Conservation (phyloP, 2,329 filamentous ascomycete species). For the Sordariomycetes sp. region DNA sequence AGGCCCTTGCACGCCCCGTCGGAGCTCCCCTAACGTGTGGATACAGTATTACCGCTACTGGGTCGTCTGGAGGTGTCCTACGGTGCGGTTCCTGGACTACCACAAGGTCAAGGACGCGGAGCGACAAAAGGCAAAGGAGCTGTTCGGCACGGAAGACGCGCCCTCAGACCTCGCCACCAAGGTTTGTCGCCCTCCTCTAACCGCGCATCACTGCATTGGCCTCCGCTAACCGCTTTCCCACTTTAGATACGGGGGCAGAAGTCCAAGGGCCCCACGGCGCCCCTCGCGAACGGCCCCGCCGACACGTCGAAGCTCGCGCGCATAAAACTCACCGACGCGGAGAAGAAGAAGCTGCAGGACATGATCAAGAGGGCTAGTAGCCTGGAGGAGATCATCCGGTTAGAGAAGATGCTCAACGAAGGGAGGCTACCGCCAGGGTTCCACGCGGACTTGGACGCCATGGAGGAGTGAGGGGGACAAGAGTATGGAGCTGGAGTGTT, state of each 20-base stretch:
- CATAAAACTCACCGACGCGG: conserved; percentile 75
- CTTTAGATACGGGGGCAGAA: conserved; percentile 68
- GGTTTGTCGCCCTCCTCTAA: conserved; percentile 22
- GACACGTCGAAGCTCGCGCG: conserved; percentile 51
- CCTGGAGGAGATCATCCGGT: conserved; percentile 72
- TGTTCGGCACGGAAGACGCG: conserved; percentile 70
- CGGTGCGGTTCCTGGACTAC: conserved; percentile 83
- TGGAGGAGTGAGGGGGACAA: conserved; percentile 46
- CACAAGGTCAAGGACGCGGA: conserved; percentile 82
- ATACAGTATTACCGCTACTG: conserved; percentile 78
- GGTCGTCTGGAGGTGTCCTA: conserved; percentile 76
- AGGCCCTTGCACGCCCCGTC: neutral
- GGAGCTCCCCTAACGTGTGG: neutral
- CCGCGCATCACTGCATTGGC: neutral
- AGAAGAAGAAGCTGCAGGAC: conserved; percentile 74
- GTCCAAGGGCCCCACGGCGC: conserved; percentile 46
- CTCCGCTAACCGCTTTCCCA: conserved; percentile 2
- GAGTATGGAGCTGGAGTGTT: neutral
- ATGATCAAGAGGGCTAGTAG: conserved; percentile 82
- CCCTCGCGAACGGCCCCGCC: conserved; percentile 11
- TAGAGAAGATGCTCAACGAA: conserved; percentile 89
- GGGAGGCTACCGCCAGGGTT: conserved; percentile 67
- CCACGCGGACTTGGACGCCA: conserved; percentile 34
- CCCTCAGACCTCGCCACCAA: conserved; percentile 71
- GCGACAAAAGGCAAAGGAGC: conserved; percentile 57